Evolutionary conservation across 495 filamentous ascomycete species (phyloP), one percentile per base, ranked within the genome.

Genomic region (Penicillium roqueforti): DNA sequence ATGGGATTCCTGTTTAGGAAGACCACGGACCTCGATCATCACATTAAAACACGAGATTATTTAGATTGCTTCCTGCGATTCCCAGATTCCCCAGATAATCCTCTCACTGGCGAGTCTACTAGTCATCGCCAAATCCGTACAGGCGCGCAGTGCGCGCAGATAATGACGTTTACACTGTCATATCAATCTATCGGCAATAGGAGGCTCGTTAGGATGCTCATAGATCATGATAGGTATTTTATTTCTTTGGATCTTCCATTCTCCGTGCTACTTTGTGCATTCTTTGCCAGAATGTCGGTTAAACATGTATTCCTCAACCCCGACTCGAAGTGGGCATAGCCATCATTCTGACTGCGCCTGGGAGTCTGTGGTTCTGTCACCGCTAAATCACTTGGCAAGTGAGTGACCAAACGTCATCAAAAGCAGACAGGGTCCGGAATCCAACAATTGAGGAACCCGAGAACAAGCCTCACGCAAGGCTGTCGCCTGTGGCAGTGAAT

Each of bases 391-490:
- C 25, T 28, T 10, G 23, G 41, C 6, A 28, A 14, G 9, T 9
- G 11, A 14, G 19, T 10, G 6, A 19, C n/a, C 42, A 19, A 45
- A 40, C 10, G 8, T 20, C 37, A 38, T 19, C 8, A 20, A 40
- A 20, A 40, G 39, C 29, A 3, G 29, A 14, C 28, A 36, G 20
- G 29, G 7, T 8, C 38, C 47, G 22, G 18, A 32, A 14, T 4
- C 16, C 29, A 20, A 26, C 13, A 26, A 6, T 13, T 20, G 8
- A 39, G 38, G 40, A 29, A 23, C 10, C 28, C 8, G 20, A 16
- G 29, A 37, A 44, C 47, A 52, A 52, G 40, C 39, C 20, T 52
- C 38, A 29, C 14, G 50, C 13, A 52, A 20, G 50, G 39, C 50
- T 44, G 28, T 44, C 50, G 39, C 28, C 32, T 43, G 50, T 44